These are phyloP conservation scores for Colletotrichum sp. DNA, from an alignment of 2,329 filamentous ascomycete species.

Conservation along the genomic window DNA sequence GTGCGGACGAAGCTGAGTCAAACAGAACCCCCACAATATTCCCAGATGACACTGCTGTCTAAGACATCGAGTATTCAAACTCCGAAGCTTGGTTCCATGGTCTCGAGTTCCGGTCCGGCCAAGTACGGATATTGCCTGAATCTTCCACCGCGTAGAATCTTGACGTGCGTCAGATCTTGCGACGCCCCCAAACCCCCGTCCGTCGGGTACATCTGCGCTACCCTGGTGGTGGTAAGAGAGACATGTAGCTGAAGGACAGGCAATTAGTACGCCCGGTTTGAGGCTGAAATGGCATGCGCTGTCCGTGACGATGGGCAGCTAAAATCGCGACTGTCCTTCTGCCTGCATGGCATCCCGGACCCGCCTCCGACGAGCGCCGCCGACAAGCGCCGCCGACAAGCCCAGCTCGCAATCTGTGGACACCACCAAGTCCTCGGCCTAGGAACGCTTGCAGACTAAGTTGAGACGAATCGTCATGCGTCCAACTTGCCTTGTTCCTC, in stretches of 20 bases:
- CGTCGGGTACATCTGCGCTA: not conserved
- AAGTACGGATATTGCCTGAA: not conserved
- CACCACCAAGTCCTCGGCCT: not conserved
- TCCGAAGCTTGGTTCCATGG: not conserved
- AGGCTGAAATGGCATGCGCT: not conserved
- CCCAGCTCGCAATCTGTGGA: not conserved
- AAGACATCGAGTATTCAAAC: not conserved
- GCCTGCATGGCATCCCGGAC: not conserved
- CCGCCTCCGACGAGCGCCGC: slow-evolving; percentile 3
- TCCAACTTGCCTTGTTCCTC: not conserved
- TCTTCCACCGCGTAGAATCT: not conserved
- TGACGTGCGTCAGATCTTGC: not conserved
- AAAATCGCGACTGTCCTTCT: not conserved
- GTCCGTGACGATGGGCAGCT: not conserved
- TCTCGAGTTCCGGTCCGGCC: not conserved
- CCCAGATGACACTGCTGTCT: not conserved
- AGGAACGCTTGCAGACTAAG: slow-evolving; percentile 6
- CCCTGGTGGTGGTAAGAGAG: not conserved
- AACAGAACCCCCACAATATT: not conserved
- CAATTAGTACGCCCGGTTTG: not conserved
- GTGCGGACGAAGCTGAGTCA: not conserved
- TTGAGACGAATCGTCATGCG: slow-evolving; percentile 11
- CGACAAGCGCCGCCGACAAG: not conserved
- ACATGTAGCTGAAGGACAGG: not conserved
- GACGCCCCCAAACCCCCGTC: not conserved